Evolutionary conservation across 2,329 filamentous ascomycete genomes (phyloP).

Genomic region (Aspergillus intermedius): DNA sequence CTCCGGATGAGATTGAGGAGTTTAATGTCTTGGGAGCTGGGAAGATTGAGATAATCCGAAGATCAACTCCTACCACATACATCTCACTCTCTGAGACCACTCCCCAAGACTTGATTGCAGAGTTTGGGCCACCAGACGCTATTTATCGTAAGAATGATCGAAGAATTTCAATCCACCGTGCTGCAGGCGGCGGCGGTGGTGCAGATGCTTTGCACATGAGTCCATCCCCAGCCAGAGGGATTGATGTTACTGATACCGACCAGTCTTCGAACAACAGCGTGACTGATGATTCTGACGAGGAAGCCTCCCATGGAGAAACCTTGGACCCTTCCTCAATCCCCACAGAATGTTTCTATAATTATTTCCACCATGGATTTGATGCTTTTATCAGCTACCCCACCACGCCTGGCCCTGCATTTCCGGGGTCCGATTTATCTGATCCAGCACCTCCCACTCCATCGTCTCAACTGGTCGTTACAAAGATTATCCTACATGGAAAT

Average conservation of each 20-base stretch:
- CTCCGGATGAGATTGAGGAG: conserved; percentile 83
- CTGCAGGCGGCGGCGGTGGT: conserved; percentile 20
- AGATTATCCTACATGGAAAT: conserved; percentile 90
- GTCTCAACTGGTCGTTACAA: conserved; percentile 75
- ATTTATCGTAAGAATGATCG: conserved; percentile 90
- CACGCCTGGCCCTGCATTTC: conserved; percentile 57
- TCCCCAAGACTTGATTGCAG: conserved; percentile 82
- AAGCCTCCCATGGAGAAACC: conserved; percentile 48
- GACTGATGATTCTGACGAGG: conserved; percentile 62
- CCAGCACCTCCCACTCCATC: conserved; percentile 22
- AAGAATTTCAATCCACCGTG: conserved; percentile 71
- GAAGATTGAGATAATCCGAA: conserved; percentile 68
- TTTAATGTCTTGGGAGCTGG: conserved; percentile 73
- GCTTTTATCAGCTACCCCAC: conserved; percentile 77
- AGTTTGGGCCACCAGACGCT: conserved; percentile 86
- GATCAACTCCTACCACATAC: conserved; percentile 60
- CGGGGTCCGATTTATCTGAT: conserved; percentile 38
- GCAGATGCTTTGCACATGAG: conserved; percentile 30
- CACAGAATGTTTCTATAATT: conserved; percentile 80
- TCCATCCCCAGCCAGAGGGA: conserved; percentile 28
- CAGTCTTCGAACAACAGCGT: conserved; percentile 66
- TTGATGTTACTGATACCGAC: conserved; percentile 59
- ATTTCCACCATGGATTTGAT: conserved; percentile 93
- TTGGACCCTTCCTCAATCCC: conserved; percentile 51
- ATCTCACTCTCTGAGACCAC: conserved; percentile 80